These are phyloP conservation scores for Fusarium buharicum DNA, from an alignment of 2,329 filamentous ascomycete species.

Conservation along the genomic window DNA sequence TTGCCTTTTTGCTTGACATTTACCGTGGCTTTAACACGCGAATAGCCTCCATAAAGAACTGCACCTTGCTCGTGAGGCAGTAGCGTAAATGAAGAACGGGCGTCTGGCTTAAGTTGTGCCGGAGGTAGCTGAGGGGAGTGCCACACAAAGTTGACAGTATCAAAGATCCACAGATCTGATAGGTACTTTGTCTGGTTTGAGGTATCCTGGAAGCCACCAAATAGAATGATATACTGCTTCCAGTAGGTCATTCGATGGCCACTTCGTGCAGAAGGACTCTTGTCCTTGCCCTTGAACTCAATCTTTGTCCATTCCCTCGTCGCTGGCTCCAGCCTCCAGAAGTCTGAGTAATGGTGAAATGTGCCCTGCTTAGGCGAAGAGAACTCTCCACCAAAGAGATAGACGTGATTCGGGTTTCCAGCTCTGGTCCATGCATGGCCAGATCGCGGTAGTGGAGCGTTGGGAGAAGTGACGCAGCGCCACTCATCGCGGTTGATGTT, in stretches of 20 bases:
- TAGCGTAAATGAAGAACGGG: slow-evolving; percentile 90
- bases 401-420: slow-evolving; percentile 84
- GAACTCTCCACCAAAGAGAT: slow-evolving; percentile 96
- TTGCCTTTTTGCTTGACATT: slow-evolving; percentile 64
- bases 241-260: slow-evolving; percentile 96
- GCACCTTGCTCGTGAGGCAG: slow-evolving; percentile 91
- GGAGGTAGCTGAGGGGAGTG: slow-evolving; percentile 78
- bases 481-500: slow-evolving; percentile 88
- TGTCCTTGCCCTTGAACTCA: slow-evolving; percentile 80
- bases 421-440: slow-evolving; percentile 96
- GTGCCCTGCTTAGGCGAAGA: slow-evolving; percentile 96
- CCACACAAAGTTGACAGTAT: slow-evolving; percentile 89
- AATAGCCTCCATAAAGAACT: slow-evolving; percentile 93
- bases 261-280: slow-evolving; percentile 83
- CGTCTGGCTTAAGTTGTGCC: slow-evolving; percentile 86
- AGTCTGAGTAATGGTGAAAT: slow-evolving; percentile 99
- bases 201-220: slow-evolving; percentile 97
- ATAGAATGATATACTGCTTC: slow-evolving; percentile 96
- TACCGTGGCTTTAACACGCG: slow-evolving; percentile 80
- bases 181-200: slow-evolving; percentile 95
- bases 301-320: slow-evolving; percentile 91
- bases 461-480: slow-evolving; percentile 89
- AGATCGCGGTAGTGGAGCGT: slow-evolving; percentile 87
- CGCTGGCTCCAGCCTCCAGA: slow-evolving; percentile 89
- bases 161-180: slow-evolving; percentile 94